Percentiles rank a stretch among this genome's conserved stretches.
phyloP scores from a whole-genome alignment of 2,329 filamentous ascomycete species.

The Apiospora rasikravindrae region DNA sequence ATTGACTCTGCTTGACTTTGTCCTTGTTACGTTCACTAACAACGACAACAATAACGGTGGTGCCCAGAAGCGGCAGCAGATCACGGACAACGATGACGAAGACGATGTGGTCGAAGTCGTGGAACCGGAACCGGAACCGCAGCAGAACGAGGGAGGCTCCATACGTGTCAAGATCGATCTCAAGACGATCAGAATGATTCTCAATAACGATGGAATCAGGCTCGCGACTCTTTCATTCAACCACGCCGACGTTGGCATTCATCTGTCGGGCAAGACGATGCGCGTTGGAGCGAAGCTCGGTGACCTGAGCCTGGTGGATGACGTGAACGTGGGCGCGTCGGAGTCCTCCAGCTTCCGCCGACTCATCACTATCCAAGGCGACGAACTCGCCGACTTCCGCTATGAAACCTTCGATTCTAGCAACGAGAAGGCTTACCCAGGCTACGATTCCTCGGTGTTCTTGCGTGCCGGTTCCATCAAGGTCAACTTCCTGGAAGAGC shows the following conservation, averaged over 20 bases:
- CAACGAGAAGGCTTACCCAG: slow-evolving; percentile 76
- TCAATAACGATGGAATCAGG: slow-evolving; percentile 97
- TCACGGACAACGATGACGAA: slow-evolving; percentile 36
- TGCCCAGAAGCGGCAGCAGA: neutral
- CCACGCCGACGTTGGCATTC: slow-evolving; percentile 89
- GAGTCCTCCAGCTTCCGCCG: slow-evolving; percentile 81
- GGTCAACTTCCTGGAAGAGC: slow-evolving; percentile 95
- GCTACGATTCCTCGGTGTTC: slow-evolving; percentile 91
- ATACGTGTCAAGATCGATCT: slow-evolving; percentile 93
- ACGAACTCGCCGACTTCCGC: slow-evolving; percentile 94
- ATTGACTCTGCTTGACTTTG: slow-evolving; percentile 90
- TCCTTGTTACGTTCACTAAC: slow-evolving; percentile 86
- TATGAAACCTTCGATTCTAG: slow-evolving; percentile 92
- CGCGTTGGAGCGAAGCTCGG: slow-evolving; percentile 85
- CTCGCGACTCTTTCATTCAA: slow-evolving; percentile 92
- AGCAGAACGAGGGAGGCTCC: slow-evolving; percentile 65
- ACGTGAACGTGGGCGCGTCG: slow-evolving; percentile 89
- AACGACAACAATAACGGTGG: slow-evolving; percentile 42
- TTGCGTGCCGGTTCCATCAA: slow-evolving; percentile 94
- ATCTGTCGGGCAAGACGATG: slow-evolving; percentile 85
- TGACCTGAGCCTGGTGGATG: slow-evolving; percentile 86
- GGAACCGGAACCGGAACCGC: slow-evolving; percentile 41
- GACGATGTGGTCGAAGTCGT: slow-evolving; percentile 47
- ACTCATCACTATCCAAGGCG: slow-evolving; percentile 91
- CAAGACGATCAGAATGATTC: slow-evolving; percentile 89